phyloP scores from a whole-genome alignment of 2,329 filamentous ascomycete species.

The Dothidotthia symphoricarpi region DNA sequence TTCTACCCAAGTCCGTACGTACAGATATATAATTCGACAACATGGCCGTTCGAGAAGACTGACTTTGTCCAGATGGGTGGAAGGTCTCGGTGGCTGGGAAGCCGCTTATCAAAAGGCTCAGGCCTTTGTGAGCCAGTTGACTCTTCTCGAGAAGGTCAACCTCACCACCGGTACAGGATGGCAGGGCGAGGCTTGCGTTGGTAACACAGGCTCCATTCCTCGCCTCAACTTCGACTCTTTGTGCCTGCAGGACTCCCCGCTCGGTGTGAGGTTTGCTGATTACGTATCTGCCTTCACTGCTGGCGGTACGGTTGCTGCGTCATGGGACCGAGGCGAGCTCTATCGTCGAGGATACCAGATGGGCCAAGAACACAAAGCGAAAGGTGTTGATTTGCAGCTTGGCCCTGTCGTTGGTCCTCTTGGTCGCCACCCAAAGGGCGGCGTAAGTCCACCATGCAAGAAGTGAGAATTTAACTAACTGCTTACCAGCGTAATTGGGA shows the following conservation, averaged over 20 bases:
- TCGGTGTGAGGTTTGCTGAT: constrained; percentile 75
- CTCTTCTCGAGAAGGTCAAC: constrained; percentile 87
- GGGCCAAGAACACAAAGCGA: constrained; percentile 71
- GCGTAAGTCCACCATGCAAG: constrained; percentile 48
- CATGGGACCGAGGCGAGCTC: constrained; percentile 73
- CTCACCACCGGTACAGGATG: constrained; percentile 86
- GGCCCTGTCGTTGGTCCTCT: constrained; percentile 76
- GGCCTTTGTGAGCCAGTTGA: constrained; percentile 78
- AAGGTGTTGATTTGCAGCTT: constrained; percentile 72
- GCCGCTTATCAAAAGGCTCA: constrained; percentile 73
- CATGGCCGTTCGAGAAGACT: constrained; percentile 2
- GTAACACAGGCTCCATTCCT: constrained; percentile 68
- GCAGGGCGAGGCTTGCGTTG: constrained; percentile 56
- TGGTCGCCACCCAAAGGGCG: constrained; percentile 65
- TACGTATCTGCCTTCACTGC: constrained; percentile 79
- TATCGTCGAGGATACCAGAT: constrained; percentile 68
- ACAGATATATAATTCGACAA: background rate
- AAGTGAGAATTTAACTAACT: constrained; percentile 3
- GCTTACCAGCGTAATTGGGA: constrained; percentile 28
- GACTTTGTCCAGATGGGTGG: constrained; percentile 61
- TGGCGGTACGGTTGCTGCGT: constrained; percentile 76
- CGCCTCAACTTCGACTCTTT: constrained; percentile 68
- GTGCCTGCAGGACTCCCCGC: constrained; percentile 84
- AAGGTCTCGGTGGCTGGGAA: constrained; percentile 69
- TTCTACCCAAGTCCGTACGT: constrained; percentile 72